Evolutionary conservation across 1,284 basidiomycete genomes (phyloP).

Genomic region (Marasmius sp.): DNA sequence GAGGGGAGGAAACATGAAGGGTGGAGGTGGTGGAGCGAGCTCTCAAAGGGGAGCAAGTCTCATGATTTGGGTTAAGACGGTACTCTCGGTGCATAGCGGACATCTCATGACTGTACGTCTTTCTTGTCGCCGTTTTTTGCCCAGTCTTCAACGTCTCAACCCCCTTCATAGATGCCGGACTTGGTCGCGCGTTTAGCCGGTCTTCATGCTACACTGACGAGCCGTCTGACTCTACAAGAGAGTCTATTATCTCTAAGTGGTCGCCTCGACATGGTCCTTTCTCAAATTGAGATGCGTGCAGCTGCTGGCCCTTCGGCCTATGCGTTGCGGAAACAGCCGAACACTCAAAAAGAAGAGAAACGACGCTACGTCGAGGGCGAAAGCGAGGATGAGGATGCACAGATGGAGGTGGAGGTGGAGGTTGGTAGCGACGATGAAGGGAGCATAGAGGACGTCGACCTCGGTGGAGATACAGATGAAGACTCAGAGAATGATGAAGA

Average conservation of each 20-base stretch:
- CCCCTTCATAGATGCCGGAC: constrained; percentile 71
- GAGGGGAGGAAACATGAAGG: constrained; percentile 71
- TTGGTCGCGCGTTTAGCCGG: constrained; percentile 81
- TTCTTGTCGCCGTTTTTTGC: constrained; percentile 1
- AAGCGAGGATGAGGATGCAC: constrained; percentile 63
- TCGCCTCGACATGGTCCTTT: constrained; percentile 89
- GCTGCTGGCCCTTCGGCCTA: constrained; percentile 60
- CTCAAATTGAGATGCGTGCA: constrained; percentile 87
- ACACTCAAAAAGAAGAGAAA: constrained; percentile 37
- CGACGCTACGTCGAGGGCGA: constrained; percentile 76
- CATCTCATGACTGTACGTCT: constrained; percentile 89
- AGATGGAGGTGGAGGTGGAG: constrained; percentile 69
- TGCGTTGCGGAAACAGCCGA: constrained; percentile 27
- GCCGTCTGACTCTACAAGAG: constrained; percentile 82
- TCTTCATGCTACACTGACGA: constrained; percentile 81
- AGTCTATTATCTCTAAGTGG: constrained; percentile 86
- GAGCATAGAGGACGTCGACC: constrained; percentile 67
- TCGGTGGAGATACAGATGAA: constrained; percentile 58
- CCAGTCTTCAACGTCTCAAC: constrained; percentile 15
- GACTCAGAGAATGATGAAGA: constrained; percentile 50
- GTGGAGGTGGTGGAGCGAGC: constrained; percentile 80
- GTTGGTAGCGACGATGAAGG: constrained; percentile 62
- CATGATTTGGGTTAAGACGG: constrained; percentile 87
- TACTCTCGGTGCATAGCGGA: constrained; percentile 85
- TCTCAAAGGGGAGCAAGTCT: constrained; percentile 84